A percentile compares a stretch with the other conserved stretches of the same genome.
These are phyloP conservation scores for Fusarium ambrosium DNA, from an alignment of 2,329 filamentous ascomycete species.

Conservation along the genomic window DNA sequence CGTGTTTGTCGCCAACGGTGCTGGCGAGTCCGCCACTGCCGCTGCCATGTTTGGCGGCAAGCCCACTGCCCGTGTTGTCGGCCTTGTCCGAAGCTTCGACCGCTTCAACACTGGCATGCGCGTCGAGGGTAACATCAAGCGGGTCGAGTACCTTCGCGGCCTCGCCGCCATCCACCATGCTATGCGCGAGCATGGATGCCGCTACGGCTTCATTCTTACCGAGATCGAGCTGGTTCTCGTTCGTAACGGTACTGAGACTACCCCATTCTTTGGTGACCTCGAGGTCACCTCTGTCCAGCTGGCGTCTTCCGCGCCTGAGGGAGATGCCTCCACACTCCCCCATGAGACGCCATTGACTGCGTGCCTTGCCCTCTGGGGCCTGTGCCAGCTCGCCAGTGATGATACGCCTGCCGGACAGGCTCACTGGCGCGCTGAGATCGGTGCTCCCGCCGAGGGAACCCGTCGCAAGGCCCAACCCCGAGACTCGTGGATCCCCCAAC, in stretches of 20 bases:
- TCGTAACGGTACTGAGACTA: conserved; percentile 78
- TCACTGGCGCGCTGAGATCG: conserved; percentile 78
- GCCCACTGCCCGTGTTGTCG: conserved; percentile 74
- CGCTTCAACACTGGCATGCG: conserved; percentile 97
- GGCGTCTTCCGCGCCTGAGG: conserved; percentile 55
- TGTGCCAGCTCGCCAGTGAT: conserved; percentile 78
- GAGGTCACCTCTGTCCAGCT: conserved; percentile 78
- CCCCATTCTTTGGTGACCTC: conserved; percentile 89
- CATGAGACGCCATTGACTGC: conserved; percentile 72
- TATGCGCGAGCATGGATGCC: conserved; percentile 93
- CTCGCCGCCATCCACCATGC: conserved; percentile 88
- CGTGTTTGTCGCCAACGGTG: conserved; percentile 75
- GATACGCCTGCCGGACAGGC: conserved; percentile 67
- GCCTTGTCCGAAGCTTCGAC: conserved; percentile 92
- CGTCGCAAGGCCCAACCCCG: conserved; percentile 77
- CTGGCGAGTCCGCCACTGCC: conserved; percentile 68
- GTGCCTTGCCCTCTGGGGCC: conserved; percentile 80
- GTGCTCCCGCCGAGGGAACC: conserved; percentile 79
- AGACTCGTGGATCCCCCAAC: conserved; percentile 82
- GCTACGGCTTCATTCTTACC: conserved; percentile 96
- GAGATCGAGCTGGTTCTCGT: conserved; percentile 96
- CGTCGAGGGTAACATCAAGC: conserved; percentile 84
- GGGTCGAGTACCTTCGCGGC: conserved; percentile 89
- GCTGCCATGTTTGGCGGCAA: conserved; percentile 64
- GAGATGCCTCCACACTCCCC: conserved; percentile 47